Conservation (phyloP, 768 basidiomycete genomes). For the Tulasnella sp. region DNA sequence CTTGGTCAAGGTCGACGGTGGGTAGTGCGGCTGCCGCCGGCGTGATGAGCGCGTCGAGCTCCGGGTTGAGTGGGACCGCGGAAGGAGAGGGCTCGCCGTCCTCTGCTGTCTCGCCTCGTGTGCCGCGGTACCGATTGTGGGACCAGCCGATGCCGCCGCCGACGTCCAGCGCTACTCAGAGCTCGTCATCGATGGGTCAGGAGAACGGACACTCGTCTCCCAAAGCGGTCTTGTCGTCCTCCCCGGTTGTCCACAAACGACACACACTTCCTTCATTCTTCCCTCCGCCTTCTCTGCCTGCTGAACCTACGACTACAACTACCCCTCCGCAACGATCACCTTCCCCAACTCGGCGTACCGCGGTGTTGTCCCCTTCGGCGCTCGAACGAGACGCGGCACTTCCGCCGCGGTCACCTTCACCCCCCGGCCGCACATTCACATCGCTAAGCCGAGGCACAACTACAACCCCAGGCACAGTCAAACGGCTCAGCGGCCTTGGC, state of each 20-base stretch:
- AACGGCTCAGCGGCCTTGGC: neutral
- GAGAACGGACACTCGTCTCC: neutral
- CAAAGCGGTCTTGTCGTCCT: slow-evolving; percentile 9
- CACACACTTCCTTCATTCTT: slow-evolving; percentile 2
- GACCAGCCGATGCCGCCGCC: neutral
- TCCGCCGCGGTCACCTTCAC: slow-evolving; percentile 35
- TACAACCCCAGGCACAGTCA: neutral
- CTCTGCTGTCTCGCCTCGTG: neutral
- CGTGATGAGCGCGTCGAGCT: neutral
- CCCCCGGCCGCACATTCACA: neutral
- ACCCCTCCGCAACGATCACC: neutral
- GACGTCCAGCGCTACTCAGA: neutral
- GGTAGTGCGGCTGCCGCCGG: neutral
- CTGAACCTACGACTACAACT: neutral
- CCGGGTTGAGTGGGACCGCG: neutral
- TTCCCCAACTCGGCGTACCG: neutral
- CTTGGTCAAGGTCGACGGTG: neutral
- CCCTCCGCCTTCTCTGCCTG: neutral
- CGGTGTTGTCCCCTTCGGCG: neutral
- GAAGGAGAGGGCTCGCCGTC: neutral
- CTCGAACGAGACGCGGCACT: neutral
- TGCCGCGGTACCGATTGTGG: slow-evolving; percentile 11
- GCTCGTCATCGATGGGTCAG: neutral
- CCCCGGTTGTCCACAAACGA: neutral
- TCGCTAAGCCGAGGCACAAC: neutral